These are phyloP conservation scores for Mortierella sp. DNA, from an alignment of 371 early-diverging fungal genomes.

Conservation along the genomic window DNA sequence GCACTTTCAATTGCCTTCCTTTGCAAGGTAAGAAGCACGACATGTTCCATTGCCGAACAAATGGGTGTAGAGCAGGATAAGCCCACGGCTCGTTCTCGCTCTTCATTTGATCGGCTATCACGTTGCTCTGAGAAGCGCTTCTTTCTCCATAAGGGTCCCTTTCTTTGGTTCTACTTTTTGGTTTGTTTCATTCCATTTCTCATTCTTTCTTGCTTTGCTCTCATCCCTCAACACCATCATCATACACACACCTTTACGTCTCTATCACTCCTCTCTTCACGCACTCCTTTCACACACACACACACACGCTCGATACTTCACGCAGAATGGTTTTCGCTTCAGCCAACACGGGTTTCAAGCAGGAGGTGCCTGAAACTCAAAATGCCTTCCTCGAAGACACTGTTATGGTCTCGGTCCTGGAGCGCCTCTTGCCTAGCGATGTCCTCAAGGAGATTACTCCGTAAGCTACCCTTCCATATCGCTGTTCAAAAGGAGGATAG, in stretches of 20 bases:
- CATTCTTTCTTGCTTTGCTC: constrained; percentile 3
- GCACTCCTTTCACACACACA: neutral
- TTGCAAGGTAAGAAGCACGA: neutral
- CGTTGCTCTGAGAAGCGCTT: neutral
- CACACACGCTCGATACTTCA: neutral
- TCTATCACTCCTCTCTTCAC: neutral
- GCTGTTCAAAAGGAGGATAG: too few species aligned
- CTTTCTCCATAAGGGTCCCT: neutral
- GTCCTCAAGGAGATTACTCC: constrained; percentile 63
- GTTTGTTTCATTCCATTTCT: constrained; percentile 1
- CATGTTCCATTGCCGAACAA: neutral
- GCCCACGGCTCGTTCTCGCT: neutral
- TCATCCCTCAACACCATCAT: neutral
- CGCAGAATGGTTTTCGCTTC: constrained; percentile 43
- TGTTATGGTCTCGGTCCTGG: constrained; percentile 64
- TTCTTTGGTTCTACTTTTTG: neutral
- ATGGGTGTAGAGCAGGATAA: neutral
- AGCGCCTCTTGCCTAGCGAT: constrained; percentile 60
- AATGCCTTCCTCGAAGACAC: constrained; percentile 71
- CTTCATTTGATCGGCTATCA: constrained; percentile 10
- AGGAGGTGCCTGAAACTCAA: constrained; percentile 65
- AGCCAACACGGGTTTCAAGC: constrained; percentile 59
- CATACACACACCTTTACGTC: neutral
- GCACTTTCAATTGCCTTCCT: neutral
- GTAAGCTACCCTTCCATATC: constrained; percentile 10